Evolutionary conservation across 2,329 filamentous ascomycete species (phyloP).

Genomic region (Diaporthe sp.): DNA sequence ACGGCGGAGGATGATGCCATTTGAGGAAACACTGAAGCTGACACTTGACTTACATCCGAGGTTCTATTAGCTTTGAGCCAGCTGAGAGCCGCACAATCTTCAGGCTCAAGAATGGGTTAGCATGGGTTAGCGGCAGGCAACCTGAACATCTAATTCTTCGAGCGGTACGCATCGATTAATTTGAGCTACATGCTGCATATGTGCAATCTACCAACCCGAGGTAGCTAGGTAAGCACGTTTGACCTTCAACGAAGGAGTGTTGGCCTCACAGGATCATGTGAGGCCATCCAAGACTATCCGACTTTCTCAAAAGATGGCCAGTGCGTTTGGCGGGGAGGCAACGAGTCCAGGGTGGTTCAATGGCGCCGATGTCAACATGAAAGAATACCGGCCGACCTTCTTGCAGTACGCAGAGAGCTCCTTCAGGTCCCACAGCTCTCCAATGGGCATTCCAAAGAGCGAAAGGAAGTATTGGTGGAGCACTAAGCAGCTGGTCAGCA

Average conservation of each 20-base stretch:
- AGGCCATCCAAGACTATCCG: no score
- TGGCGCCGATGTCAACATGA: conserved; percentile 72
- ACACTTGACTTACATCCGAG: background rate
- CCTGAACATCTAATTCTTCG: background rate
- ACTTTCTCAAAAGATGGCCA: conserved; percentile 61
- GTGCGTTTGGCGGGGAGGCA: conserved; percentile 61
- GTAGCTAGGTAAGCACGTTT: no score
- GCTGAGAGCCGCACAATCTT: background rate
- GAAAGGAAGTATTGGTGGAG: conserved; percentile 63
- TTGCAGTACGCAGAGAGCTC: conserved; percentile 65
- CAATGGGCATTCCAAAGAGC: conserved; percentile 66
- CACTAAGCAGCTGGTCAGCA: conserved; percentile 45
- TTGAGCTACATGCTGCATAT: background rate
- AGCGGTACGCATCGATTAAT: background rate
- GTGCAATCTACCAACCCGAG: background rate
- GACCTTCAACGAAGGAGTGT: no score
- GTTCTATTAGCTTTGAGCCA: background rate
- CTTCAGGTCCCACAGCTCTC: conserved; percentile 69
- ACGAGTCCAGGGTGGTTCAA: conserved; percentile 68
- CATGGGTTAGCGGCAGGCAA: no score
- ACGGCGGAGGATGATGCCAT: background rate
- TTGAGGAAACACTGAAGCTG: background rate
- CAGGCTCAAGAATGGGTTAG: background rate
- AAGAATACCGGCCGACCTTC: conserved; percentile 66
- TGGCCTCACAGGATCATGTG: no score